Conservation (phyloP, 257 asterid genomes). For the Ballota nigra region DNA sequence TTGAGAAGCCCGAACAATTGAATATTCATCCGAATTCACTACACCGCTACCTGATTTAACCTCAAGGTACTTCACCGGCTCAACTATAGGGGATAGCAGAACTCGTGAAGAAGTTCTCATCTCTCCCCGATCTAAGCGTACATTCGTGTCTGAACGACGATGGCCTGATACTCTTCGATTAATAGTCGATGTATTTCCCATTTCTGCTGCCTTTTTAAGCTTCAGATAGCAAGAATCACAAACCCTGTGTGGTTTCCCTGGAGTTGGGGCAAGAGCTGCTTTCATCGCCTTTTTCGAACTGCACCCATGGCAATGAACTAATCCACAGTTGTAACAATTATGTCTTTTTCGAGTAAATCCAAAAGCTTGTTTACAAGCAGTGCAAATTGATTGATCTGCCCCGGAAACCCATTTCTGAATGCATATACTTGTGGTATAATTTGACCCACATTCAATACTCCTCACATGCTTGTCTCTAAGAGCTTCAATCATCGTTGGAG, state of each 20-base stretch:
- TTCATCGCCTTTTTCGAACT: slow-evolving; percentile 80
- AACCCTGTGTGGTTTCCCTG: slow-evolving; percentile 92
- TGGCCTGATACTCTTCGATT: slow-evolving; percentile 44
- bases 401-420: slow-evolving; percentile 93
- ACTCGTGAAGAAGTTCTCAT: slow-evolving; percentile 47
- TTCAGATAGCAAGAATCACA: slow-evolving; percentile 77
- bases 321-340: slow-evolving; percentile 84
- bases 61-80: slow-evolving; percentile 85
- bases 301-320: slow-evolving; percentile 89
- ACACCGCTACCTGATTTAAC: slow-evolving; percentile 57
- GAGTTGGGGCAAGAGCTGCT: slow-evolving; percentile 94
- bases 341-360: slow-evolving; percentile 89
- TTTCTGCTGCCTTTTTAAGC: slow-evolving; percentile 65
- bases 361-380: slow-evolving; percentile 80
- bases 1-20: slow-evolving; percentile 82
- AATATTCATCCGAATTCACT: slow-evolving; percentile 37
- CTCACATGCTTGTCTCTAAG: slow-evolving; percentile 79
- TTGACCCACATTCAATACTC: slow-evolving; percentile 81
- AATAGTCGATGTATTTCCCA: slow-evolving; percentile 34
- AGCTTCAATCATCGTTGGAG: slow-evolving; percentile 77
- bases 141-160: slow-evolving; percentile 46
- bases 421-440: slow-evolving; percentile 74
- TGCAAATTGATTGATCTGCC: slow-evolving; percentile 85
- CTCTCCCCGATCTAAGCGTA: slow-evolving; percentile 49
- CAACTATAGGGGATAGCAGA: slow-evolving; percentile 63